Percentiles rank a stretch among this genome's conserved stretches.
Conservation (phyloP, 345 rosid species). For the Aquilaria sinensis region DNA sequence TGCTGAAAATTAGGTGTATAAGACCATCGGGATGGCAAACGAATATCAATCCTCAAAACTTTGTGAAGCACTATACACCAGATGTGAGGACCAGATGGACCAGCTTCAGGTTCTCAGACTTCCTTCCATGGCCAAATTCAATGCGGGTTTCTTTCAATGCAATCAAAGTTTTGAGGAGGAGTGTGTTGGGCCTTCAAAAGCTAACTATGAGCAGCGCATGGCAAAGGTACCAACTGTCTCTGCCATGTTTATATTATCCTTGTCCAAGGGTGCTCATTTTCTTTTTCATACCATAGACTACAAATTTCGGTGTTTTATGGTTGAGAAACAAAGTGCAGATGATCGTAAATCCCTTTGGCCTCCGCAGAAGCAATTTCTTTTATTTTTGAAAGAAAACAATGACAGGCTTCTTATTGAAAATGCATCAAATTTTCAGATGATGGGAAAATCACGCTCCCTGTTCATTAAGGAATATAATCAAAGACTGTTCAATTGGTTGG, state of each 20-base stretch:
- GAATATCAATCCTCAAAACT: slow-evolving; percentile 82
- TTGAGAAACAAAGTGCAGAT: no score
- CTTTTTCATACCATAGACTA: neutral
- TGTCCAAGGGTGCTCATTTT: neutral
- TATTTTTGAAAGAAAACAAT: no score
- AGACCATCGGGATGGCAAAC: slow-evolving; percentile 66
- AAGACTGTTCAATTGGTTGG: slow-evolving; percentile 96
- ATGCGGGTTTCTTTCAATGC: slow-evolving; percentile 88
- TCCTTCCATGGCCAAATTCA: slow-evolving; percentile 99
- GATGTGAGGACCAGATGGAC: slow-evolving; percentile 96
- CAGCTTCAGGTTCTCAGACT: slow-evolving; percentile 95
- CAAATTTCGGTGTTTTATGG: no score
- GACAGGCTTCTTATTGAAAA: neutral
- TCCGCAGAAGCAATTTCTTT: no score
- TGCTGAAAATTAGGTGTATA: slow-evolving; percentile 43
- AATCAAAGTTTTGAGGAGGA: slow-evolving; percentile 77
- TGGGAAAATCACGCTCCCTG: slow-evolving; percentile 68
- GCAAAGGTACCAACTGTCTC: slow-evolving; percentile 47
- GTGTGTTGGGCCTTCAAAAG: slow-evolving; percentile 91
- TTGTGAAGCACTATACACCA: slow-evolving; percentile 72
- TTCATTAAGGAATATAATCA: slow-evolving; percentile 98
- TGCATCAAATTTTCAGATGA: slow-evolving; percentile 49
- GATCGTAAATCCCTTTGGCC: no score
- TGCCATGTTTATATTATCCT: neutral
- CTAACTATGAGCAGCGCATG: slow-evolving; percentile 77